phyloP scores from a whole-genome alignment of 2,329 filamentous ascomycete genomes.

The Pseudocercospora eumusae region DNA sequence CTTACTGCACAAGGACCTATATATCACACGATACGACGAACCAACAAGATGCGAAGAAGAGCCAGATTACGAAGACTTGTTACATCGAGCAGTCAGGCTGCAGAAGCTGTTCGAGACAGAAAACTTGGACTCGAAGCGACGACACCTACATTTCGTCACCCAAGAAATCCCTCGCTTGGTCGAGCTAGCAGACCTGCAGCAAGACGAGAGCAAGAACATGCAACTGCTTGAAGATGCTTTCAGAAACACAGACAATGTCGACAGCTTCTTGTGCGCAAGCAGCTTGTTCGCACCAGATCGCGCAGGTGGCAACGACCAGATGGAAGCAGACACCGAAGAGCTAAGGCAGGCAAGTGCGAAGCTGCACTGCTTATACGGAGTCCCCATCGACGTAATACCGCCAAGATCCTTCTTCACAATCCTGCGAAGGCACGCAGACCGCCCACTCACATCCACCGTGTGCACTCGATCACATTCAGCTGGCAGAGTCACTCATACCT shows the following conservation, averaged over 20 bases:
- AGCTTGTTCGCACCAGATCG: constrained; percentile 57
- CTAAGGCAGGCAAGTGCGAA: constrained; percentile 67
- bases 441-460: constrained; percentile 20
- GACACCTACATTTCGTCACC: constrained; percentile 38
- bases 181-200: constrained; percentile 31
- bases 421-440: constrained; percentile 25
- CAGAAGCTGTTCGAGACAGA: constrained; percentile 51
- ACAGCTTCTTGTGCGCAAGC: constrained; percentile 65
- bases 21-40: constrained; percentile 50
- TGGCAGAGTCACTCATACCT: constrained; percentile 44
- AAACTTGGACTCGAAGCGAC: constrained; percentile 45
- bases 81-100: constrained; percentile 42
- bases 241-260: constrained; percentile 53
- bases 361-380: constrained; percentile 66
- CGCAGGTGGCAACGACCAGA: constrained; percentile 50
- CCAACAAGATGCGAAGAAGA: constrained; percentile 26
- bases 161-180: constrained; percentile 32
- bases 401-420: constrained; percentile 33
- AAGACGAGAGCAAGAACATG: constrained; percentile 51
- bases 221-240: constrained; percentile 44
- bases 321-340: constrained; percentile 44
- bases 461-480: constrained; percentile 29
- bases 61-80: constrained; percentile 42
- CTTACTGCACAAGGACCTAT: constrained; percentile 63
- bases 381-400: constrained; percentile 51